Conservation (phyloP, 1,139 yeast genomes). For the Lodderomyces margitis region DNA sequence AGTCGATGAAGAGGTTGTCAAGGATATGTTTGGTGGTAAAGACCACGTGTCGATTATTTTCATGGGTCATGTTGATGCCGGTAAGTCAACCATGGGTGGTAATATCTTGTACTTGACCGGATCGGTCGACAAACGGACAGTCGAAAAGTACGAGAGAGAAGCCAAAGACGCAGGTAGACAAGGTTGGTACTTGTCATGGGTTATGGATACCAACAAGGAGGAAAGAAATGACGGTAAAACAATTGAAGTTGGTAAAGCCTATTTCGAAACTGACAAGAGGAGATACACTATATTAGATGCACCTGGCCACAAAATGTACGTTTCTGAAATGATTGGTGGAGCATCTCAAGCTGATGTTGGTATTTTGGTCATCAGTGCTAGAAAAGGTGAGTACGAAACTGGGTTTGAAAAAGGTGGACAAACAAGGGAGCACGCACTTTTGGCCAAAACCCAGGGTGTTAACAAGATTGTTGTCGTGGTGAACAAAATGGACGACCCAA, state of each 20-base stretch:
- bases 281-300: conserved; percentile 98
- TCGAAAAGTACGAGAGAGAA: conserved; percentile 95
- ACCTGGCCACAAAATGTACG: conserved; percentile 99
- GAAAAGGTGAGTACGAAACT: conserved; percentile 99
- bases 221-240: conserved; percentile 99
- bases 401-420: conserved; percentile 99
- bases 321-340: conserved; percentile 99
- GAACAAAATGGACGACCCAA: conserved; percentile 98
- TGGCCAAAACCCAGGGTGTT: conserved; percentile 98
- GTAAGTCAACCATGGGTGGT: conserved; percentile 99
- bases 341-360: conserved; percentile 99
- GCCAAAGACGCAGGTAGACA: conserved; percentile 99
- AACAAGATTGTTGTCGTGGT: conserved; percentile 89
- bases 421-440: conserved; percentile 96
- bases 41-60: conserved; percentile 95
- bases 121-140: conserved; percentile 98
- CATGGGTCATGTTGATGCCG: conserved; percentile 99
- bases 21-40: conserved; percentile 93
- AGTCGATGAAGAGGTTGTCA: conserved; percentile 84
- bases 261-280: conserved; percentile 95
- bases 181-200: conserved; percentile 99
- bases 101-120: conserved; percentile 90
- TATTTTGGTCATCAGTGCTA: conserved; percentile 91
- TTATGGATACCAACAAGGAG: conserved; percentile 98
- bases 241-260: conserved; percentile 97